These are phyloP conservation scores for Nemania abortiva DNA, from an alignment of 2,329 filamentous ascomycete species.

Conservation along the genomic window DNA sequence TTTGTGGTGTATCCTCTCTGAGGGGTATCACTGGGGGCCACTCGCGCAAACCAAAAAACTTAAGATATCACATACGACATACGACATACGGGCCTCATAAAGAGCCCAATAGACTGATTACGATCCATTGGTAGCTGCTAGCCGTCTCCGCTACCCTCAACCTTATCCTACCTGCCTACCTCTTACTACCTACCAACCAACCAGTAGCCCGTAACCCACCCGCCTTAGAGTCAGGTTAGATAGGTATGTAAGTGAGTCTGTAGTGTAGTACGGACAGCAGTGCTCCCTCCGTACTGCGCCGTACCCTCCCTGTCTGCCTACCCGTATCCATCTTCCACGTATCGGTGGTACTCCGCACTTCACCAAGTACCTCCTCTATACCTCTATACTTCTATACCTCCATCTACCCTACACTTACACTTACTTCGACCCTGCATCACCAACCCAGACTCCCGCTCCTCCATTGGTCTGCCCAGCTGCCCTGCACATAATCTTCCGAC, in stretches of 20 bases:
- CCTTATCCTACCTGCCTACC: background rate
- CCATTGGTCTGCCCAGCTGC: constrained; percentile 40
- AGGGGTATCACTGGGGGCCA: background rate
- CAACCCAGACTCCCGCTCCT: constrained; percentile 9
- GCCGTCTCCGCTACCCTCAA: constrained; percentile 2
- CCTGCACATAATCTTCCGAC: constrained; percentile 48
- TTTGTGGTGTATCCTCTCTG: background rate
- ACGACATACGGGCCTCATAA: background rate
- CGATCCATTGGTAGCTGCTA: constrained; percentile 9
- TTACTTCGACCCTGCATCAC: constrained; percentile 15
- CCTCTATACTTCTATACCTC: too few relatives aligned
- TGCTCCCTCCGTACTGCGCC: too few relatives aligned
- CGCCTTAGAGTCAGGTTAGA: background rate
- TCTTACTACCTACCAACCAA: background rate
- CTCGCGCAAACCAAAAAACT: background rate
- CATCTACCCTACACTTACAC: background rate
- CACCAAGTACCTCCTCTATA: too few relatives aligned
- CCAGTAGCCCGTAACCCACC: background rate
- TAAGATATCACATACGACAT: constrained; percentile 5
- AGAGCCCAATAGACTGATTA: constrained; percentile 5
- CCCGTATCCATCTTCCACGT: too few relatives aligned
- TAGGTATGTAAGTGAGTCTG: background rate
- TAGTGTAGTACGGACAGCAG: background rate
- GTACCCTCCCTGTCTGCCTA: too few relatives aligned
- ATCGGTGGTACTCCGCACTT: background rate